phyloP scores from a whole-genome alignment of 2,329 filamentous ascomycete species.

The Aureobasidium sp. region DNA sequence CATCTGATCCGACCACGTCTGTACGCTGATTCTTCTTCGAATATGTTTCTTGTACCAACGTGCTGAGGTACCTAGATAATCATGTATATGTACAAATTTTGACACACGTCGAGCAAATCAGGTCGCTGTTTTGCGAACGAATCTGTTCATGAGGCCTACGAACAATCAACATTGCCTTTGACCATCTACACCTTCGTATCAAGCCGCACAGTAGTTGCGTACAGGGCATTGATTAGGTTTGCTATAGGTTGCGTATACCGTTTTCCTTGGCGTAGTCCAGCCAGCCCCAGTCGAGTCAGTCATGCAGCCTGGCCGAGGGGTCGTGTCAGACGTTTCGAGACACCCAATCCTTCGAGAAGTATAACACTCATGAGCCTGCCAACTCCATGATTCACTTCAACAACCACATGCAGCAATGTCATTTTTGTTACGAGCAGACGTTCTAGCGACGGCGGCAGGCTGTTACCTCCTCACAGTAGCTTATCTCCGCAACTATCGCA shows the following conservation, averaged over 20 bases:
- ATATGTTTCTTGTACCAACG: neutral
- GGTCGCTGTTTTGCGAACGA: neutral
- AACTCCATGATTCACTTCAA: neutral
- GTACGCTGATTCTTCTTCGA: too few species aligned
- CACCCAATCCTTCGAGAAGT: neutral
- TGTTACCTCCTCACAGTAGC: neutral
- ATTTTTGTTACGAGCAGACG: neutral
- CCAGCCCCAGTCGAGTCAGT: neutral
- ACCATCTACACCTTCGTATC: neutral
- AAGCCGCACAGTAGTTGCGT: neutral
- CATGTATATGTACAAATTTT: neutral
- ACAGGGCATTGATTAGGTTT: neutral
- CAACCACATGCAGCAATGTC: neutral
- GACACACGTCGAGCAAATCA: neutral
- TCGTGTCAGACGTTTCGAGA: neutral
- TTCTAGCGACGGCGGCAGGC: neutral
- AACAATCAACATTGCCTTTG: too few species aligned
- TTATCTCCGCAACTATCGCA: constrained; percentile 11
- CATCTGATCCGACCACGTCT: neutral
- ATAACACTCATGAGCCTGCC: neutral
- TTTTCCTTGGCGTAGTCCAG: neutral
- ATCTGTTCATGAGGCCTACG: too few species aligned
- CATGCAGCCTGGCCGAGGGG: neutral
- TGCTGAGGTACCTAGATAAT: neutral
- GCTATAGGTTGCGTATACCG: neutral